These are phyloP conservation scores for Penicillium sp. DNA, from an alignment of 2,329 filamentous ascomycete genomes.

Conservation along the genomic window DNA sequence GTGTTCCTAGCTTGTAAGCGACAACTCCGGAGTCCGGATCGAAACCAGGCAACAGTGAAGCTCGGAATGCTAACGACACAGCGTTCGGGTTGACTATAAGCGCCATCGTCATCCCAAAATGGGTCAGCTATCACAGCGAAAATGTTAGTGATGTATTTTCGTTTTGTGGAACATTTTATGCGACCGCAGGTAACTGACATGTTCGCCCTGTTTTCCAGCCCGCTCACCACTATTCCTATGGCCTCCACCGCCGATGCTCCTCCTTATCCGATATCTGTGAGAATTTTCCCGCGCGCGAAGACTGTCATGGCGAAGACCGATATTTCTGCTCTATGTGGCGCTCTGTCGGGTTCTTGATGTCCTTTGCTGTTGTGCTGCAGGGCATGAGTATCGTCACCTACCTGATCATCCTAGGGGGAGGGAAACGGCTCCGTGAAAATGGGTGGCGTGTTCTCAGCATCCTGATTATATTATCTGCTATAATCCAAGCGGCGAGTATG, in stretches of 20 bases:
- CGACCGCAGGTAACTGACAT: background rate
- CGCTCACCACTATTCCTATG: conserved; percentile 66
- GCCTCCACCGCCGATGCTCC: conserved; percentile 79
- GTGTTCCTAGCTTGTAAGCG: conserved; percentile 46
- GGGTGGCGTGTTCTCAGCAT: conserved; percentile 77
- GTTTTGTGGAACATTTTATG: background rate
- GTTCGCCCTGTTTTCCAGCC: conserved; percentile 22
- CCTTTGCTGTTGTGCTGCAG: conserved; percentile 78
- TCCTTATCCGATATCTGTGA: conserved; percentile 58
- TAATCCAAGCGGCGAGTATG: conserved; percentile 74
- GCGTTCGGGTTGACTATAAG: conserved; percentile 47
- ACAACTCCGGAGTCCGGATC: background rate
- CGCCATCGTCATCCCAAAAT: conserved; percentile 49
- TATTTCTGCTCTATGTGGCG: conserved; percentile 93
- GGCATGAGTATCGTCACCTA: conserved; percentile 79
- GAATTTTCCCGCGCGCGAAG: conserved; percentile 64
- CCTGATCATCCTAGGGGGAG: conserved; percentile 72
- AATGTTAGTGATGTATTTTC: conserved; percentile 31
- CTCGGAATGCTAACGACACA: conserved; percentile 17
- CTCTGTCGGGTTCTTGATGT: conserved; percentile 82
- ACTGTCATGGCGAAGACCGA: conserved; percentile 65
- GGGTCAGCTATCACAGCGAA: conserved; percentile 49
- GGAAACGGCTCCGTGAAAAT: conserved; percentile 73
- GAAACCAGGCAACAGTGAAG: background rate
- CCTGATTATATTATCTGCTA: conserved; percentile 64